Evolutionary conservation across 164 flowering plant species (phyloP).

Genomic region (Platanus orientalis): DNA sequence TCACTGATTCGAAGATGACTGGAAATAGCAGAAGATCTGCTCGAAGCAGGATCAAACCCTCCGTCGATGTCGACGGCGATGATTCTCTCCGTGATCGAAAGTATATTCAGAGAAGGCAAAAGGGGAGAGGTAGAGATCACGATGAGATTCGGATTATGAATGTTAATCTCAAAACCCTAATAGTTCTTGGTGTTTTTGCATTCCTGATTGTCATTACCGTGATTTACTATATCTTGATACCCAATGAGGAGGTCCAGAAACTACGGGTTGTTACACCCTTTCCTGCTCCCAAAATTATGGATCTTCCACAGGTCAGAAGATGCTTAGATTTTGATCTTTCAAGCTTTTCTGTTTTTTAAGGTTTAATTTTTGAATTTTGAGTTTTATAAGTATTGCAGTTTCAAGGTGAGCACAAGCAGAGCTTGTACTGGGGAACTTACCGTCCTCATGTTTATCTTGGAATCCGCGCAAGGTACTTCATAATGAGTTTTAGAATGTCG

Average conservation of each 20-base stretch:
- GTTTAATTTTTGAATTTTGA: neutral
- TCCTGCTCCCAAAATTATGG: conserved; percentile 73
- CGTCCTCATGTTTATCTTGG: conserved; percentile 90
- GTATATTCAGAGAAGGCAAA: conserved; percentile 11
- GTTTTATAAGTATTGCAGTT: conserved; percentile 45
- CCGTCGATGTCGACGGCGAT: conserved; percentile 18
- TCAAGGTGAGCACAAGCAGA: conserved; percentile 93
- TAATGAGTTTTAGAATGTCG: neutral
- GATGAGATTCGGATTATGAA: conserved; percentile 24
- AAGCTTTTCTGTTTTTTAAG: neutral
- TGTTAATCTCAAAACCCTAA: conserved; percentile 28
- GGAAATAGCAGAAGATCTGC: conserved; percentile 36
- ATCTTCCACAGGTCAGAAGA: conserved; percentile 59
- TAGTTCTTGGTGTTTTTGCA: conserved; percentile 29
- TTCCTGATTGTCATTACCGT: conserved; percentile 16
- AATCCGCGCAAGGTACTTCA: conserved; percentile 71
- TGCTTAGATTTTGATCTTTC: neutral
- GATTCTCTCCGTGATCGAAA: conserved; percentile 10
- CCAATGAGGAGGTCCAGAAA: conserved; percentile 18
- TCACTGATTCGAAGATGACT: conserved; percentile 22
- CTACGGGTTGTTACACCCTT: conserved; percentile 74
- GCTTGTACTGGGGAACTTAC: conserved; percentile 97
- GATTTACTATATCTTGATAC: conserved; percentile 5
- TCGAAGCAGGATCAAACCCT: conserved; percentile 40
- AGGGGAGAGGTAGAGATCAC: conserved; percentile 17